Evolutionary conservation across 2,329 filamentous ascomycete species (phyloP), one percentile per base, ranked within the genome.

Genomic region (Fusarium solani-melongenae): DNA sequence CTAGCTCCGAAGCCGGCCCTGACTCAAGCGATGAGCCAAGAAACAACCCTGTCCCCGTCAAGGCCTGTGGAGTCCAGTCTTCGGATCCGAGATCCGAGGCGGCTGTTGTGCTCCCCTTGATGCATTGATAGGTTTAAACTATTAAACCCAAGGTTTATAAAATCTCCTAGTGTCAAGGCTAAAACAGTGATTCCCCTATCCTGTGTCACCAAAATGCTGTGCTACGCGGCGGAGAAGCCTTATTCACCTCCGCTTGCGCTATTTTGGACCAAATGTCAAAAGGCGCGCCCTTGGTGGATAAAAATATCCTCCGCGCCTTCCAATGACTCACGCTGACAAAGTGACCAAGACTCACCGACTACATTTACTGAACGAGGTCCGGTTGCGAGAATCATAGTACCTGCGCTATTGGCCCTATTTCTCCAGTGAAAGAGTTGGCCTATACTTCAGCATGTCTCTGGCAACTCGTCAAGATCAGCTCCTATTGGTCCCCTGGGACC

Each of bases 401-500:
- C 49, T 31, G 6, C 27, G 15, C 27, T 20, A 29, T 31, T 10
- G 11, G 46, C 17, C 17, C n/a, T n/a, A n/a, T 17, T 29, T n/a
- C 17, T 10, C 24, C 27, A 27, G 22, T 27, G 7, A 3, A 33
- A 51, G 8, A n/a, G n/a, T 51, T 10, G 63, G 41, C 7, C 55
- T 7, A 62, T 4, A 22, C 4, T 11, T 31, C 17, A 14, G 12
- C 9, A 74, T 74, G 71, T 56, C 68, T 5, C 61, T 59, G 20
- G 44, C 61, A 44, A 61, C 56, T 7, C 53, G 20, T 15, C 53
- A 49, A 33, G 62, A 56, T 4, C 66, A 67, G 20, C 53, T 78
- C 5, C 22, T 65, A 9, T 62, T 78, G 4, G 55, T 78, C 4
- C 77, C 77, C 7, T 78, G 76, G 76, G 76, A 78, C 10, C 74